Evolutionary conservation across 164 flowering plant species (phyloP).

Genomic region (Euptelea pleiosperma): DNA sequence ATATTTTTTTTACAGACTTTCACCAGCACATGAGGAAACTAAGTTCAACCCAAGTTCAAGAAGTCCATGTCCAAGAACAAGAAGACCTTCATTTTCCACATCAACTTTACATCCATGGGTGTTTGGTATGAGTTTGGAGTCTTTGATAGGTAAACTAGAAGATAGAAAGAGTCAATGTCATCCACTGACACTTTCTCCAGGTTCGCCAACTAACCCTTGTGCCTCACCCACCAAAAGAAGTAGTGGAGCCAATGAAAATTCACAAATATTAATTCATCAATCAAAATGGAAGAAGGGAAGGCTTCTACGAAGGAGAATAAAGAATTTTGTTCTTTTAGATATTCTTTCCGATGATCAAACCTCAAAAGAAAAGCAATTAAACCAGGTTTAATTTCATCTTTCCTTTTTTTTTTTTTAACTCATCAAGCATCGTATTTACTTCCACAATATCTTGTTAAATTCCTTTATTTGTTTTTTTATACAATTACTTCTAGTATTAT

Average conservation of each 20-base stretch:
- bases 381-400: slow-evolving; percentile 81
- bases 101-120: slow-evolving; percentile 65
- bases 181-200: slow-evolving; percentile 87
- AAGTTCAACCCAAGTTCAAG: slow-evolving; percentile 40
- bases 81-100: slow-evolving; percentile 40
- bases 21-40: slow-evolving; percentile 34
- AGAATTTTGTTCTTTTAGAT: background rate
- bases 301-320: slow-evolving; percentile 82
- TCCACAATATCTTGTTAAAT: no score
- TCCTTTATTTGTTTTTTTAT: no score
- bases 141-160: slow-evolving; percentile 51
- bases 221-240: slow-evolving; percentile 35
- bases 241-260: slow-evolving; percentile 32
- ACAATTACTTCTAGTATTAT: no score
- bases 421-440: background rate
- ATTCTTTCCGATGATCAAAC: slow-evolving; percentile 61
- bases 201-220: slow-evolving; percentile 69
- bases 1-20: no score
- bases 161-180: slow-evolving; percentile 63
- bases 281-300: slow-evolving; percentile 90
- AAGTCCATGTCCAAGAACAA: slow-evolving; percentile 63
- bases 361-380: slow-evolving; percentile 82
- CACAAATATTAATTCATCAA: slow-evolving; percentile 17
- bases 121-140: slow-evolving; percentile 42
- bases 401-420: background rate